Evolutionary conservation across 1,284 basidiomycete genomes (phyloP), one percentile per base, ranked within the genome.

Genomic region (Volvariella volvacea): DNA sequence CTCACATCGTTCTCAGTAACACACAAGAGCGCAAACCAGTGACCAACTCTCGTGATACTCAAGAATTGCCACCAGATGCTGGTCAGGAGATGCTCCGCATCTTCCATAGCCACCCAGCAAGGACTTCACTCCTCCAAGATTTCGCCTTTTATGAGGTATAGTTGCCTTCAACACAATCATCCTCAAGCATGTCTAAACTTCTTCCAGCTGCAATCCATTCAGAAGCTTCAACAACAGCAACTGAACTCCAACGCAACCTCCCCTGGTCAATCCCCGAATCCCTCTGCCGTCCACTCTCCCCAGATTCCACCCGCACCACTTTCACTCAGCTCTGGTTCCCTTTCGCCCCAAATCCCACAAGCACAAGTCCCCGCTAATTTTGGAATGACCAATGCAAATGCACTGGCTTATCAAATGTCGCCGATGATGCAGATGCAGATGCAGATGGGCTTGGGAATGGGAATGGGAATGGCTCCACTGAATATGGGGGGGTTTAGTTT

Each of bases 11-110:
- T 53, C 55, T 52, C 50, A 93, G 90, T 60, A 97, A 97, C 65
- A 97, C 93, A 2, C 90, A 89, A 56, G 93, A 97, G 63, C 83
- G 90, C 57, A 97, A 97, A 66, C 93, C 93, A 1, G 93, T 97
- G 46, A 96, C 92, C 1, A 94, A 94, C 57, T 94, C 90, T 16
- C 77, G 90, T 52, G 90, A 92, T 57, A 92, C 90, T 2, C 88
- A 96, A 62, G 93, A 97, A 59, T 73, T 97, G 17, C 80, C 92
- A 38, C 89, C 91, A 37, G 93, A 96, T 54, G 92, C 91, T 28
- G 94, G 93, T 2, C 84, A 90, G 61, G 93, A 96, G 61, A 94
- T 96, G 78, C 74, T 97, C 28, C 80, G 88, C 47, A 96, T 96
- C 56, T 94, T 97, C 74, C 80, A 90, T 52, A 85, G 86, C 2